These are phyloP conservation scores for Cyberlindnera mrakii DNA, from an alignment of 805 yeast species.

Conservation along the genomic window DNA sequence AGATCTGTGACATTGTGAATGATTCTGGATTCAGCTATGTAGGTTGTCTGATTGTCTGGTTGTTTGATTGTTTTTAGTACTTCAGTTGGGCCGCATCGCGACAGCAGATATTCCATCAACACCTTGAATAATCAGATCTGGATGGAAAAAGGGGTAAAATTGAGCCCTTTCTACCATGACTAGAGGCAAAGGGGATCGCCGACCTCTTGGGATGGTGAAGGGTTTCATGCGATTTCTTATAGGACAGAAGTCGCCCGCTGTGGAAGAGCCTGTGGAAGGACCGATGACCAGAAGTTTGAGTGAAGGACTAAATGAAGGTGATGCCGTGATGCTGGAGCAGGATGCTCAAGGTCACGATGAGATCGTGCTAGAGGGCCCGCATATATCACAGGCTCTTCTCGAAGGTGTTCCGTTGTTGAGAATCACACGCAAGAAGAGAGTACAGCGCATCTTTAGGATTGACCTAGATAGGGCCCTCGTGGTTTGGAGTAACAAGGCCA, in stretches of 20 bases:
- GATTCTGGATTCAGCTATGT: background rate
- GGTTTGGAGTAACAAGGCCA: constrained; percentile 47
- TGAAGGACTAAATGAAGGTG: background rate
- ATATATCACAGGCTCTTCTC: constrained; percentile 42
- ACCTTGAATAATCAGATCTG: no score
- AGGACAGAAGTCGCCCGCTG: background rate
- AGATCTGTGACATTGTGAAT: constrained; percentile 7
- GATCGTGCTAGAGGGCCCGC: constrained; percentile 21
- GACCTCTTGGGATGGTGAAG: no score
- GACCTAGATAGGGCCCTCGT: constrained; percentile 50
- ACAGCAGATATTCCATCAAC: no score
- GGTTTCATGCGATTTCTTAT: no score
- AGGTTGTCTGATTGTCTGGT: no score
- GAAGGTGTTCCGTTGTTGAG: constrained; percentile 60
- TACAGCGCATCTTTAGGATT: constrained; percentile 49
- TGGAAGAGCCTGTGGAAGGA: background rate
- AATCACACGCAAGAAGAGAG: constrained; percentile 64
- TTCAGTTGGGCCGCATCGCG: no score
- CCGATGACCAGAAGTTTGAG: constrained; percentile 3
- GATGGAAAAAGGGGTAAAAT: no score
- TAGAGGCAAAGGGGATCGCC: no score
- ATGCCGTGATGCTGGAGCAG: constrained; percentile 4
- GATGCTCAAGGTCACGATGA: constrained; percentile 3
- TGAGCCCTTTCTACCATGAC: no score
- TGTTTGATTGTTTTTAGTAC: no score